phyloP scores from a whole-genome alignment of 495 filamentous ascomycete genomes.

The Annulohypoxylon maeteangense region DNA sequence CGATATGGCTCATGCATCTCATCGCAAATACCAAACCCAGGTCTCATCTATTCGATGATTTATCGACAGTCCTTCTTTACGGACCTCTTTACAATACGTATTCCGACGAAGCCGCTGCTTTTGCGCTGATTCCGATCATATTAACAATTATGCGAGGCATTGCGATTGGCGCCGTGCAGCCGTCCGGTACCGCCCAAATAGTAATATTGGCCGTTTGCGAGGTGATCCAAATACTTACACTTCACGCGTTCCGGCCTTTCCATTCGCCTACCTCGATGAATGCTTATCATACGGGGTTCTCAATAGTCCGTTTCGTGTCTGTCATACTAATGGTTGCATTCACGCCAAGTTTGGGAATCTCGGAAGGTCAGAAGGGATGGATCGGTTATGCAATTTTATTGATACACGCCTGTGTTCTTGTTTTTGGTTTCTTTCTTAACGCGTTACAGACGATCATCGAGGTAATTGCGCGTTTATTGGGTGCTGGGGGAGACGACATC shows the following conservation, averaged over 20 bases:
- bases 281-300: conserved; percentile 87
- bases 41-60: conserved; percentile 89
- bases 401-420: conserved; percentile 84
- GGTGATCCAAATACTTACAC: conserved; percentile 85
- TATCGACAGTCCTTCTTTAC: conserved; percentile 88
- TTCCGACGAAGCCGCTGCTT: conserved; percentile 85
- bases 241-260: conserved; percentile 91
- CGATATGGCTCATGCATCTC: conserved; percentile 79
- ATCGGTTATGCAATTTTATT: conserved; percentile 92
- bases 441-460: conserved; percentile 90
- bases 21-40: conserved; percentile 84
- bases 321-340: conserved; percentile 89
- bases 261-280: conserved; percentile 97
- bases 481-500: conserved; percentile 79
- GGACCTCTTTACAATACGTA: conserved; percentile 99
- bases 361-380: conserved; percentile 85
- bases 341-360: conserved; percentile 80
- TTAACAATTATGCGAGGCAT: conserved; percentile 86
- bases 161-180: conserved; percentile 91
- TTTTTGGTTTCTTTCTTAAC: conserved; percentile 95
- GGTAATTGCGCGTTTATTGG: conserved; percentile 79
- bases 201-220: conserved; percentile 94
- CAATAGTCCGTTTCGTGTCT: conserved; percentile 77
- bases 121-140: conserved; percentile 85
- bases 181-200: conserved; percentile 90